Conservation (phyloP, 106 monocot species). For the Dioscorea alata region DNA sequence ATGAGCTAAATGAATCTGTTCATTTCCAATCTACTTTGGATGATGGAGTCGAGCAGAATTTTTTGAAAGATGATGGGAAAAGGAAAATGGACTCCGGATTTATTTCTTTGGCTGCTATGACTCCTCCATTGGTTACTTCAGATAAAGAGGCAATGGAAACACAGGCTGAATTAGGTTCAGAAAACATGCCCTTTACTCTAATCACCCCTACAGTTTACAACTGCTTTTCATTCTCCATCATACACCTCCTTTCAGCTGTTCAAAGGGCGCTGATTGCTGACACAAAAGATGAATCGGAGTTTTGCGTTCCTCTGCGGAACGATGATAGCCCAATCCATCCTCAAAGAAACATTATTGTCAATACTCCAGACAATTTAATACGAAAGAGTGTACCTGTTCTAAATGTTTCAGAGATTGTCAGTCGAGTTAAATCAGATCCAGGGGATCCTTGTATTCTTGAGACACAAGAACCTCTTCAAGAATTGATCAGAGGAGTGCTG, state of each 20-base stretch:
- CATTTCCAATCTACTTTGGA: slow-evolving; percentile 22
- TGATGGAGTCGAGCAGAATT: slow-evolving; percentile 27
- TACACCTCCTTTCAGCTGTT: slow-evolving; percentile 88
- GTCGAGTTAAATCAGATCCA: slow-evolving; percentile 68
- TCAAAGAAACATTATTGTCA: slow-evolving; percentile 19
- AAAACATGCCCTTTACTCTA: slow-evolving; percentile 56
- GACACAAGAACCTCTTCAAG: slow-evolving; percentile 86
- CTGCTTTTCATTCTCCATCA: slow-evolving; percentile 93
- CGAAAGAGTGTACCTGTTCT: slow-evolving; percentile 42
- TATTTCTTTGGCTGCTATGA: neutral
- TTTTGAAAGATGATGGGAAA: slow-evolving; percentile 56
- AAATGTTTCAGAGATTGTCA: slow-evolving; percentile 78
- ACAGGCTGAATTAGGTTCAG: slow-evolving; percentile 35
- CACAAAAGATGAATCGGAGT: slow-evolving; percentile 31
- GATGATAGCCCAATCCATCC: slow-evolving; percentile 12
- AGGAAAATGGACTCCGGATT: slow-evolving; percentile 26
- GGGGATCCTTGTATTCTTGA: slow-evolving; percentile 95
- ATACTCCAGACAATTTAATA: slow-evolving; percentile 14
- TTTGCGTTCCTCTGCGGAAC: slow-evolving; percentile 4
- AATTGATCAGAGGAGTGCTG: slow-evolving; percentile 84
- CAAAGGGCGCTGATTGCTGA: slow-evolving; percentile 68
- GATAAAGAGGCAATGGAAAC: slow-evolving; percentile 20
- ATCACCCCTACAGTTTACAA: slow-evolving; percentile 85
- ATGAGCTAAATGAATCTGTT: slow-evolving; percentile 12
- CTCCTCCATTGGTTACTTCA: slow-evolving; percentile 17